Evolutionary conservation across 2,329 filamentous ascomycete genomes (phyloP).

Genomic region (Phoma sp.): DNA sequence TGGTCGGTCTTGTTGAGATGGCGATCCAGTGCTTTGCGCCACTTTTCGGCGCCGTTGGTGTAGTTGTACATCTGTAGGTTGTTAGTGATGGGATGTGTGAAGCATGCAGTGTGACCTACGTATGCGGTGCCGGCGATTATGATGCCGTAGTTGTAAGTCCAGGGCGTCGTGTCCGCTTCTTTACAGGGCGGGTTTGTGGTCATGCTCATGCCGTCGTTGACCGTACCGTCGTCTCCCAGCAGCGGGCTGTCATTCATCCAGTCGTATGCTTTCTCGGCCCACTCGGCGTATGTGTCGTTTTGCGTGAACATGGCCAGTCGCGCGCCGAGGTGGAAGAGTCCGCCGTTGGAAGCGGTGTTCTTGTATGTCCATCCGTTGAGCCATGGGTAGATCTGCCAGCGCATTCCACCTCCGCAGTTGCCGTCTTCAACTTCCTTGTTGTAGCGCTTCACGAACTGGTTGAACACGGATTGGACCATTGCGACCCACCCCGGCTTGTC

Average conservation of each 20-base stretch:
- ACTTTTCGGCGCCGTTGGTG: slow-evolving; percentile 46
- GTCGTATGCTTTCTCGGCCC: slow-evolving; percentile 46
- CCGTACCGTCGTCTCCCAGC: slow-evolving; percentile 31
- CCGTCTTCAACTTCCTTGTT: slow-evolving; percentile 32
- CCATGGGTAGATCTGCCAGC: slow-evolving; percentile 48
- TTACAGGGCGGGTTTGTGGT: slow-evolving; percentile 31
- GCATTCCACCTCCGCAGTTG: slow-evolving; percentile 45
- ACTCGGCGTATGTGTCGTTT: slow-evolving; percentile 47
- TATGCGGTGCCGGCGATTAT: slow-evolving; percentile 46
- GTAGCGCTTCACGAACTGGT: slow-evolving; percentile 47
- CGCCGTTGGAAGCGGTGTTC: slow-evolving; percentile 49
- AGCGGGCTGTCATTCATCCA: slow-evolving; percentile 43
- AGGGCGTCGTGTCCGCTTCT: slow-evolving; percentile 40
- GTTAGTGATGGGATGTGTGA: slow-evolving; percentile 8
- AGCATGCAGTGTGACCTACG: slow-evolving; percentile 18
- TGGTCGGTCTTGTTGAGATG: slow-evolving; percentile 42
- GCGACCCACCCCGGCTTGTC: slow-evolving; percentile 54
- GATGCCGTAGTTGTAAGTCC: slow-evolving; percentile 50
- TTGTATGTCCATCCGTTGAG: slow-evolving; percentile 49
- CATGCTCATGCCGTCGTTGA: slow-evolving; percentile 41
- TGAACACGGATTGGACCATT: slow-evolving; percentile 52
- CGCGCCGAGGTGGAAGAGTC: slow-evolving; percentile 49
- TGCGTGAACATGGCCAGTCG: slow-evolving; percentile 48
- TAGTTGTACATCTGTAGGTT: slow-evolving; percentile 48
- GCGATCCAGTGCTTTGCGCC: slow-evolving; percentile 38